Evolutionary conservation across 1,284 basidiomycete genomes (phyloP), one percentile per base, ranked within the genome.

Genomic region (Erythrobasidium hasegawianum): DNA sequence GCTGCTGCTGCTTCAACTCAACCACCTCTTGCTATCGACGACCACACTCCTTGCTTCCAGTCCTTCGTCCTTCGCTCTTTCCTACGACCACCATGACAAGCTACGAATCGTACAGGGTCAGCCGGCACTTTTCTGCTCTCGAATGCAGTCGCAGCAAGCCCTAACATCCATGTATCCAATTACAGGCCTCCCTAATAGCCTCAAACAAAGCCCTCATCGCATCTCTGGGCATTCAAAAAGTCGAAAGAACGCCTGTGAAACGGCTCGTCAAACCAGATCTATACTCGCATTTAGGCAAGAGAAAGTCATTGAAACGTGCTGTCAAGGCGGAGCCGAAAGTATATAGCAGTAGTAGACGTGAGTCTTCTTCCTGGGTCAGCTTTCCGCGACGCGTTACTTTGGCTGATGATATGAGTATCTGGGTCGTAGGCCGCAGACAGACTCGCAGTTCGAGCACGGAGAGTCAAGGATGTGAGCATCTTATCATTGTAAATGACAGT

Each of bases 121-220:
- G 33, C 11, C n/a, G n/a, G n/a, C n/a, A n/a, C n/a, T n/a, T n/a
- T n/a, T n/a, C n/a, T n/a, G n/a, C n/a, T n/a, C n/a, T n/a, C n/a
- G n/a, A n/a, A n/a, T n/a, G n/a, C n/a, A n/a, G n/a, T n/a, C n/a
- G n/a, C n/a, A n/a, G n/a, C n/a, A n/a, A n/a, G n/a, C n/a, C n/a
- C n/a, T n/a, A n/a, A n/a, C n/a, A n/a, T n/a, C n/a, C n/a, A n/a
- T n/a, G n/a, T n/a, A n/a, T n/a, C n/a, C n/a, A 47, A 18, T 5
- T 8, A n/a, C 43, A 47, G 43, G 43, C 43, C 14, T n/a, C 43
- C 8, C 43, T 7, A 47, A 47, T 47, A n/a, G 43, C 43, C 4
- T 47, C 43, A 5, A 47, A 47, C 22, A 47, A 47, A 47, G 43
- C 43, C 22, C 22, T 47, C n/a, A 47, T 47, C 16, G 43, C 43